These are phyloP conservation scores for Podospora appendiculata DNA, from an alignment of 495 filamentous ascomycete genomes.

Conservation along the genomic window DNA sequence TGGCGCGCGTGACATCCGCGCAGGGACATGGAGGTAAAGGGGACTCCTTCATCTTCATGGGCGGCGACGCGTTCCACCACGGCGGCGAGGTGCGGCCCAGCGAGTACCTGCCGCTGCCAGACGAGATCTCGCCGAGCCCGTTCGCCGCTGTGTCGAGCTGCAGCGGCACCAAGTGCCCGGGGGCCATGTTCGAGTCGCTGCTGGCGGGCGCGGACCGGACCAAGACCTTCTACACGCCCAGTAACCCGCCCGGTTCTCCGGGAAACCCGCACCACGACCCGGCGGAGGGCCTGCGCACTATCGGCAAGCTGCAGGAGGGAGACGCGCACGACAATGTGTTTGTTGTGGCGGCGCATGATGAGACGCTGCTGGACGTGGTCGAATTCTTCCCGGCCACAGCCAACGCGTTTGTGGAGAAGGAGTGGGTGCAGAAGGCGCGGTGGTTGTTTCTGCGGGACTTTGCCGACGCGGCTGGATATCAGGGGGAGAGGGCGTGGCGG, in stretches of 20 bases:
- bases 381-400: conserved; percentile 44
- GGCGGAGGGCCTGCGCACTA: conserved; percentile 24
- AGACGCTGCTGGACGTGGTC: conserved; percentile 33
- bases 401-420: conserved; percentile 44
- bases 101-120: conserved; percentile 39
- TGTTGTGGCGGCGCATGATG: conserved; percentile 47
- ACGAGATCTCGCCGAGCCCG: conserved; percentile 25
- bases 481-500: background rate
- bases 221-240: conserved; percentile 29
- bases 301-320: conserved; percentile 35
- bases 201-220: conserved; percentile 13
- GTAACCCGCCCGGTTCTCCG: background rate
- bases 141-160: conserved; percentile 9
- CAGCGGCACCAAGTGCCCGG: conserved; percentile 23
- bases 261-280: conserved; percentile 15
- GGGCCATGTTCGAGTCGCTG: conserved; percentile 30
- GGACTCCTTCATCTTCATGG: conserved; percentile 44
- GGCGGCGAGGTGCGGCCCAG: conserved; percentile 46
- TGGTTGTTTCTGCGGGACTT: conserved; percentile 55
- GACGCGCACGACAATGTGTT: conserved; percentile 47
- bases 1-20: conserved; percentile 42
- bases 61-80: conserved; percentile 49
- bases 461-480: conserved; percentile 25
- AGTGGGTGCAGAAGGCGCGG: conserved; percentile 37
- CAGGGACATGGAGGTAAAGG: background rate